Percentiles rank a stretch among this genome's conserved stretches.
These are phyloP conservation scores for Ganoderma sinense DNA, from an alignment of 1,284 basidiomycete genomes.

Conservation along the genomic window DNA sequence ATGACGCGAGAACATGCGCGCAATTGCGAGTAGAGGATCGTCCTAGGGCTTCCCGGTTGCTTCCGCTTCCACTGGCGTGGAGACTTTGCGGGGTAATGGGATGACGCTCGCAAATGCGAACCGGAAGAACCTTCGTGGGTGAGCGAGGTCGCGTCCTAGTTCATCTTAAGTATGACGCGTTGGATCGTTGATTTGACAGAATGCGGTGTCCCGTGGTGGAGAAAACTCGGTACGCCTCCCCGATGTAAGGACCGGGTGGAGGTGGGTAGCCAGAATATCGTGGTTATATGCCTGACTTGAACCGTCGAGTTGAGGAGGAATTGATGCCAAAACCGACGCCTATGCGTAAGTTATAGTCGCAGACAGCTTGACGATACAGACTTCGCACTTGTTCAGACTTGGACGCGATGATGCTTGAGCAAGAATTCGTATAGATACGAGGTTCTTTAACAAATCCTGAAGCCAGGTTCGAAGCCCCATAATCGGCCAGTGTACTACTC, in stretches of 20 bases:
- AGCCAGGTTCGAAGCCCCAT: not conserved
- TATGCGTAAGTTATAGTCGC: not conserved
- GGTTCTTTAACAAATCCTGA: too few species aligned
- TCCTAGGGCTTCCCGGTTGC: slow-evolving; percentile 3
- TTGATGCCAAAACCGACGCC: too few species aligned
- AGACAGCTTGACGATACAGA: not conserved
- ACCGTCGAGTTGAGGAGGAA: not conserved
- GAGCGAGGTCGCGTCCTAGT: not conserved
- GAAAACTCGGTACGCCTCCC: slow-evolving; percentile 7
- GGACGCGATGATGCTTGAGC: not conserved
- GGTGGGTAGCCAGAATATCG: not conserved
- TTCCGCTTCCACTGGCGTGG: slow-evolving; percentile 3
- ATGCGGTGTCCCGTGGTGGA: slow-evolving; percentile 4
- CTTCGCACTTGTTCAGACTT: too few species aligned
- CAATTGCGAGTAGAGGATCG: slow-evolving; percentile 1
- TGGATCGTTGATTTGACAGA: slow-evolving; percentile 17
- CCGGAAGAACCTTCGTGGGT: slow-evolving; percentile 1
- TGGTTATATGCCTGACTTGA: not conserved
- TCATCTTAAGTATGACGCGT: not conserved
- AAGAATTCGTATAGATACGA: not conserved
- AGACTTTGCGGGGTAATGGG: slow-evolving; percentile 7
- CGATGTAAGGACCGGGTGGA: not conserved
- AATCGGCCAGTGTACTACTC: slow-evolving; percentile 5
- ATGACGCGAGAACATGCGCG: not conserved
- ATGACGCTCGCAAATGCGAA: slow-evolving; percentile 1